phyloP scores from a whole-genome alignment of 1,284 basidiomycete species.

The Mycena citricolor region DNA sequence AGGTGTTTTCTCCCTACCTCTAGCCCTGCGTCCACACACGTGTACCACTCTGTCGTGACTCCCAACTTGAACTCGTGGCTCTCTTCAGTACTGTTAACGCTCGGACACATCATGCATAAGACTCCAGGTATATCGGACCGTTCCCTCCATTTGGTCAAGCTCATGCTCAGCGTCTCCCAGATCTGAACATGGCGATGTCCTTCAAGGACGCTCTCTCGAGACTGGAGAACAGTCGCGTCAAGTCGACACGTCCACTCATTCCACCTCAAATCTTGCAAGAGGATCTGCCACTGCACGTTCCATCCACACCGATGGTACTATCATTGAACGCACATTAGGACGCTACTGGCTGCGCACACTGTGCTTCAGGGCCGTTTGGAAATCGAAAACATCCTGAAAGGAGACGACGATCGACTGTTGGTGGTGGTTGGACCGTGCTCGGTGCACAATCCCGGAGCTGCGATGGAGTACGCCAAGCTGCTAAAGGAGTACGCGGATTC shows the following conservation, averaged over 20 bases:
- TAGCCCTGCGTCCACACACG: too few relatives aligned
- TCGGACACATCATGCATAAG: too few relatives aligned
- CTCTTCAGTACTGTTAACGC: too few relatives aligned
- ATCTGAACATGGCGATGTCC: constrained; percentile 57
- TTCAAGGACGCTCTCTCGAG: constrained; percentile 77
- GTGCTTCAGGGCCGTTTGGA: constrained; percentile 82
- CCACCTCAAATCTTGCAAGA: constrained; percentile 92
- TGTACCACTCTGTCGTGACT: too few relatives aligned
- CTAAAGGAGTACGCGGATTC: constrained; percentile 80
- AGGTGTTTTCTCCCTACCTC: too few relatives aligned
- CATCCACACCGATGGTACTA: too few relatives aligned
- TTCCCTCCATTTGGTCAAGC: too few relatives aligned
- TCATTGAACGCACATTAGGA: constrained; percentile 39
- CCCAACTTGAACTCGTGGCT: too few relatives aligned
- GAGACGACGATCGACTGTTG: constrained; percentile 85
- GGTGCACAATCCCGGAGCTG: constrained; percentile 85
- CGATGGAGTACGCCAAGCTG: constrained; percentile 80
- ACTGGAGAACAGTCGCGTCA: constrained; percentile 87
- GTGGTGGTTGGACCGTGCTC: constrained; percentile 93
- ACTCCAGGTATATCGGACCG: too few relatives aligned
- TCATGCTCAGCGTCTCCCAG: constrained; percentile 24
- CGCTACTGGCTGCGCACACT: constrained; percentile 73
- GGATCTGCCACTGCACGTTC: constrained; percentile 71
- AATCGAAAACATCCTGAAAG: constrained; percentile 77
- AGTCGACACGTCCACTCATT: constrained; percentile 82